Evolutionary conservation across 23 red algal genomes (phyloP).

Genomic region (Gracilaria domingensis): DNA sequence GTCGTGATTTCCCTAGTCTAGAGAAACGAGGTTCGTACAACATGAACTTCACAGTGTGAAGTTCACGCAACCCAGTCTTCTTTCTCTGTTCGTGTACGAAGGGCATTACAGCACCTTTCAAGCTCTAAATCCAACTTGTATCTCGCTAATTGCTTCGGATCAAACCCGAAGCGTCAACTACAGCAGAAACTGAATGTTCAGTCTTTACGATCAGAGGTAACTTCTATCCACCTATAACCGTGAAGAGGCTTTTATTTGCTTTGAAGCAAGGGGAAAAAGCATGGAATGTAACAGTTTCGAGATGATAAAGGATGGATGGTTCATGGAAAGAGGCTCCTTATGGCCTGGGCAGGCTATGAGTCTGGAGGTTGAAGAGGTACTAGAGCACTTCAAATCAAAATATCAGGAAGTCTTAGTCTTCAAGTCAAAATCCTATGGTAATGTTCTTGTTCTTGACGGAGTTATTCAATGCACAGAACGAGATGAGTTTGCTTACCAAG

Average conservation of each 20-base stretch:
- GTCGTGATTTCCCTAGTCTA: too few species aligned
- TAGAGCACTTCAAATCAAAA: constrained; percentile 54
- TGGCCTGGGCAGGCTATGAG: constrained; percentile 98
- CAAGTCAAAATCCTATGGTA: constrained; percentile 82
- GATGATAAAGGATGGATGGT: constrained; percentile 89
- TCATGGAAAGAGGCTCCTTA: constrained; percentile 75
- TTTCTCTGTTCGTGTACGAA: too few species aligned
- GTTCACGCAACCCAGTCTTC: too few species aligned
- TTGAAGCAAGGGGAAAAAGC: background rate
- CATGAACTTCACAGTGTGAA: too few species aligned
- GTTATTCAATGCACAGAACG: constrained; percentile 96
- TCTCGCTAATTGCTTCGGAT: too few species aligned
- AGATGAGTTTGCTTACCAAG: constrained; percentile 99
- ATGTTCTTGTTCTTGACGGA: constrained; percentile 96
- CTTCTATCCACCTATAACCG: too few species aligned
- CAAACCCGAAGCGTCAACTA: too few species aligned
- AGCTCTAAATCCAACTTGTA: too few species aligned
- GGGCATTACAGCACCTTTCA: too few species aligned
- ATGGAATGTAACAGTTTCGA: background rate
- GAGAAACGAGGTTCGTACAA: too few species aligned
- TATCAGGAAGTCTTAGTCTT: constrained; percentile 97
- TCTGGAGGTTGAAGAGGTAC: constrained; percentile 86
- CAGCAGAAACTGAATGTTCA: too few species aligned
- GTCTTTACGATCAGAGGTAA: too few species aligned
- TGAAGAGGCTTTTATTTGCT: background rate